These are phyloP conservation scores for Aspergillus coremiiformis DNA, from an alignment of 495 filamentous ascomycete species.

Conservation along the genomic window DNA sequence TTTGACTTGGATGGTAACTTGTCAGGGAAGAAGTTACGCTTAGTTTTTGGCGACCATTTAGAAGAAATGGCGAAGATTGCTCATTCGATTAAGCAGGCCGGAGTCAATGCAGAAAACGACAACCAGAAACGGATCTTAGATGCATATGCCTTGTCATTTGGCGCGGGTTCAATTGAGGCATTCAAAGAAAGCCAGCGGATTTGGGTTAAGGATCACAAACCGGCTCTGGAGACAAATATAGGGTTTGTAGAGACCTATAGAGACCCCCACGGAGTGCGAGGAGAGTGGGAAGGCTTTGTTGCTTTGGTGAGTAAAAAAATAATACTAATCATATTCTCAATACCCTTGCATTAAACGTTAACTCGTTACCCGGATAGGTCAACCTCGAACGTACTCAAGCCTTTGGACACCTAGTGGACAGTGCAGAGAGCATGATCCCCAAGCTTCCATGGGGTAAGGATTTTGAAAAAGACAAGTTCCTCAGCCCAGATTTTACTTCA, in stretches of 20 bases:
- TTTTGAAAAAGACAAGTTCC: constrained; percentile 93
- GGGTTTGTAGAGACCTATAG: constrained; percentile 96
- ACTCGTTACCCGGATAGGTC: constrained; percentile 39
- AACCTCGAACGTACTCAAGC: constrained; percentile 83
- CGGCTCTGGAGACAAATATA: constrained; percentile 82
- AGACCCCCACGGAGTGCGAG: constrained; percentile 84
- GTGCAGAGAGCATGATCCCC: constrained; percentile 75
- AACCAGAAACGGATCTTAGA: constrained; percentile 78
- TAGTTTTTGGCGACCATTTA: constrained; percentile 79
- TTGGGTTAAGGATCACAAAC: constrained; percentile 90
- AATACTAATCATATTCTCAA: not conserved
- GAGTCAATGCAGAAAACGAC: constrained; percentile 71
- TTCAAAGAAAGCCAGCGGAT: constrained; percentile 86
- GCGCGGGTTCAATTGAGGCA: constrained; percentile 72
- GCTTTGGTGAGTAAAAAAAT: constrained; percentile 51
- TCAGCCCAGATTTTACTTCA: constrained; percentile 89
- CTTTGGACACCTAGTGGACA: constrained; percentile 78
- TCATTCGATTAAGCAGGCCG: constrained; percentile 60
- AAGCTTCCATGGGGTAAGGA: constrained; percentile 79
- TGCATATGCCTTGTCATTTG: constrained; percentile 78
- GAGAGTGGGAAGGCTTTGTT: constrained; percentile 96
- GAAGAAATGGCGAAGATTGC: constrained; percentile 76
- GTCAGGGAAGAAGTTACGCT: constrained; percentile 60
- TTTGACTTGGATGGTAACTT: constrained; percentile 57
- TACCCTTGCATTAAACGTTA: constrained; percentile 9